Evolutionary conservation across 148 eudicot species (phyloP).

Genomic region (Pharnaceum exiguum): DNA sequence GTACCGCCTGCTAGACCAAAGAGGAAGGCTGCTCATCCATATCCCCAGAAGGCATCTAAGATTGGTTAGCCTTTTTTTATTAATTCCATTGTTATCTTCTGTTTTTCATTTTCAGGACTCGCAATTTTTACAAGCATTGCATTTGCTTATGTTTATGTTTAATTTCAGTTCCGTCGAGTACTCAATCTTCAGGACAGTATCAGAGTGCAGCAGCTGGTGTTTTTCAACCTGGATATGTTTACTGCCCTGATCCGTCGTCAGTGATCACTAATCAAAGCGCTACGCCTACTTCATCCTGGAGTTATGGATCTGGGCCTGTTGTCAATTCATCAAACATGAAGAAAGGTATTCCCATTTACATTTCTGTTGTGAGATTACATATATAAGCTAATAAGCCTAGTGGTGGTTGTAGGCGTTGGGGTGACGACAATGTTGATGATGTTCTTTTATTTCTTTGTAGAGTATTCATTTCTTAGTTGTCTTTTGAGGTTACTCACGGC

Average conservation of each 20-base stretch:
- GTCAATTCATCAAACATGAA: constrained; percentile 18
- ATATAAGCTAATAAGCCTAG: not conserved
- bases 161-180: constrained; percentile 21
- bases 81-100: not conserved
- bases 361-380: not conserved
- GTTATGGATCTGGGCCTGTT: constrained; percentile 23
- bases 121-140: constrained; percentile 4
- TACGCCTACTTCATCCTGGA: constrained; percentile 28
- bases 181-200: constrained; percentile 22
- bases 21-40: constrained; percentile 66
- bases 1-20: constrained; percentile 70
- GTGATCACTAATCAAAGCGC: constrained; percentile 14
- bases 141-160: too few relatives aligned
- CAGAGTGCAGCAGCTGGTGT: constrained; percentile 23
- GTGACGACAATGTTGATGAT: too few relatives aligned
- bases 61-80: constrained; percentile 25
- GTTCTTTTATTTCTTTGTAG: too few relatives aligned
- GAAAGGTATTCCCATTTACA: constrained; percentile 21
- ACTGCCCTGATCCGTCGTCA: constrained; percentile 28
- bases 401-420: not conserved
- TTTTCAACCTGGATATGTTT: constrained; percentile 29
- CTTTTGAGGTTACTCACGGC: too few relatives aligned
- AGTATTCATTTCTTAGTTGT: too few relatives aligned
- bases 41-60: constrained; percentile 63
- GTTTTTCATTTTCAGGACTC: not conserved